phyloP scores from a whole-genome alignment of 2,329 filamentous ascomycete genomes.

The Penicillium rolfsii region DNA sequence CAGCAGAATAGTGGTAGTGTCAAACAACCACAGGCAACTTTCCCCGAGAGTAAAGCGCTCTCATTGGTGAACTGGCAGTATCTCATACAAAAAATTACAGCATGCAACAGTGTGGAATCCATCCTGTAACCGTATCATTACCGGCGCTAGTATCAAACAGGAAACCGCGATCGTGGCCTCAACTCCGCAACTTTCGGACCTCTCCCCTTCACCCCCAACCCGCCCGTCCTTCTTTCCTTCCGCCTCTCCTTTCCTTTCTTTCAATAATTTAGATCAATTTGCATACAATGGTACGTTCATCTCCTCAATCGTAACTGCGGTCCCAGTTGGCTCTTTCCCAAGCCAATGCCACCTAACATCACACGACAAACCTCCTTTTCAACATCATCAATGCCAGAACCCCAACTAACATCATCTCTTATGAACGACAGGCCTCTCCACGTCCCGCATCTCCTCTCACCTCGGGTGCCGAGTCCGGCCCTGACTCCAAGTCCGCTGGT shows the following conservation, averaged over 20 bases:
- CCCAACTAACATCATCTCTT: slow-evolving; percentile 8
- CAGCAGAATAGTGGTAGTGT: neutral
- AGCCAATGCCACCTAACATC: slow-evolving; percentile 5
- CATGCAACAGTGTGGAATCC: neutral
- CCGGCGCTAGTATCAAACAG: slow-evolving; percentile 24
- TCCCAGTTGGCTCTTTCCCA: neutral
- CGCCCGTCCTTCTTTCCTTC: slow-evolving; percentile 16
- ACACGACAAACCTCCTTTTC: slow-evolving; percentile 8
- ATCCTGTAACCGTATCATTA: slow-evolving; percentile 17
- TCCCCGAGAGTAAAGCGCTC: neutral
- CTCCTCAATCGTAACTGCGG: neutral
- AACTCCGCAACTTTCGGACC: slow-evolving; percentile 29
- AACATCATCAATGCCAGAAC: slow-evolving; percentile 1
- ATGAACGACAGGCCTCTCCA: slow-evolving; percentile 39
- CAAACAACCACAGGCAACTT: neutral
- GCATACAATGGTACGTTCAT: slow-evolving; percentile 29
- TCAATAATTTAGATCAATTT: slow-evolving; percentile 14
- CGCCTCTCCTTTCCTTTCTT: slow-evolving; percentile 17
- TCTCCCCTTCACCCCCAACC: slow-evolving; percentile 20
- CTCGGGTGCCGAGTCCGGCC: slow-evolving; percentile 50
- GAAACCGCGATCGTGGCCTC: slow-evolving; percentile 36
- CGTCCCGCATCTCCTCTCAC: slow-evolving; percentile 50
- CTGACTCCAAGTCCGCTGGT: slow-evolving; percentile 47
- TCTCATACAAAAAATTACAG: slow-evolving; percentile 17
- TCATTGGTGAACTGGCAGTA: slow-evolving; percentile 18